Conservation (phyloP, 2,329 filamentous ascomycete genomes). For the Thelonectria rubi region DNA sequence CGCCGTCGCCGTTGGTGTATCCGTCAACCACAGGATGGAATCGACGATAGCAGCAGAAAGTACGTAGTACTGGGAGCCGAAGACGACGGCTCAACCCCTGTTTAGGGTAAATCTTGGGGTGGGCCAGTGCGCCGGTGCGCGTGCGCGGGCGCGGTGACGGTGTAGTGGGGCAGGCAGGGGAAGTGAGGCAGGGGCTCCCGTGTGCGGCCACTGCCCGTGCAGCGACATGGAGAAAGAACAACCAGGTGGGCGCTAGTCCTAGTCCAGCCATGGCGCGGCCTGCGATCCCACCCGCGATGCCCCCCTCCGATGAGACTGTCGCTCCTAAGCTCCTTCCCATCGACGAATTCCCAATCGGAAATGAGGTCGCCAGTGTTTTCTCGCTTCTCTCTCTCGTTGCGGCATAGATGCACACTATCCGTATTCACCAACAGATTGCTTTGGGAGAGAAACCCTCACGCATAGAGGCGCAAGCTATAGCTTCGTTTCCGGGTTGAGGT, state of each 20-base stretch:
- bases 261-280: slow-evolving; percentile 21
- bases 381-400: slow-evolving; percentile 20
- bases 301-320: slow-evolving; percentile 5
- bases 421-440: neutral
- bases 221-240: slow-evolving; percentile 26
- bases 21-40: too few relatives aligned
- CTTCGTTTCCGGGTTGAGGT: slow-evolving; percentile 2
- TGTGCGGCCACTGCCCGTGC: neutral
- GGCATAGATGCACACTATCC: slow-evolving; percentile 9
- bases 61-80: slow-evolving; percentile 4
- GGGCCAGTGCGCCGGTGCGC: slow-evolving; percentile 15
- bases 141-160: slow-evolving; percentile 13
- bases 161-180: slow-evolving; percentile 13
- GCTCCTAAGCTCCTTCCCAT: neutral
- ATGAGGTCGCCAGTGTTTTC: slow-evolving; percentile 24
- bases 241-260: slow-evolving; percentile 12
- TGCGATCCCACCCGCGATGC: slow-evolving; percentile 10
- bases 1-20: too few relatives aligned
- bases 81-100: slow-evolving; percentile 2
- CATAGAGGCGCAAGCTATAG: slow-evolving; percentile 10
- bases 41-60: too few relatives aligned
- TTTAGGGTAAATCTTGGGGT: slow-evolving; percentile 13
- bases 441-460: neutral
- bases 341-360: slow-evolving; percentile 27
- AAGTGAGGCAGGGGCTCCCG: slow-evolving; percentile 13